Conservation (phyloP, 176 grass and related monocot genomes). For the Neostapfia colusana region DNA sequence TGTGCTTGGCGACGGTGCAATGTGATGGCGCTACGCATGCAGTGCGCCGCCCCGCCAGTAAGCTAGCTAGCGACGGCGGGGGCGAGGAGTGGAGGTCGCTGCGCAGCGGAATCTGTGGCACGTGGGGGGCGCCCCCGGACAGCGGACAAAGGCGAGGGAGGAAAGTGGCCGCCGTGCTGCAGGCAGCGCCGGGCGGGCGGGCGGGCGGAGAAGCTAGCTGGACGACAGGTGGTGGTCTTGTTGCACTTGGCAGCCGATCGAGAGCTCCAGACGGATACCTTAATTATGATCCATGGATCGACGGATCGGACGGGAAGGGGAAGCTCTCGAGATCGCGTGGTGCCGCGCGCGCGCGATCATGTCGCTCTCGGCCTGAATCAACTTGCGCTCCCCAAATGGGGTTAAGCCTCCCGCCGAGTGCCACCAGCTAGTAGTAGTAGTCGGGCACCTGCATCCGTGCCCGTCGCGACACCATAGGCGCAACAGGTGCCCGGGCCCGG, state of each 20-base stretch:
- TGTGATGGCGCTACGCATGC: neutral
- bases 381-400: neutral
- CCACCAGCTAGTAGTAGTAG: neutral
- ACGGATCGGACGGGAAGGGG: neutral
- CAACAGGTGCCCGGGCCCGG: neutral
- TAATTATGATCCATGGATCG: neutral
- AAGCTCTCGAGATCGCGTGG: neutral
- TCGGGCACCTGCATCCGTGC: neutral
- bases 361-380: neutral
- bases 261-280: neutral
- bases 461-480: neutral
- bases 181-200: no score
- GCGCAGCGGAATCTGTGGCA: slow-evolving; percentile 37
- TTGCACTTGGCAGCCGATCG: neutral
- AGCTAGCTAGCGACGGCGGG: neutral
- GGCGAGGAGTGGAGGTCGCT: slow-evolving; percentile 1
- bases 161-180: slow-evolving; percentile 3
- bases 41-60: neutral
- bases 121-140: slow-evolving; percentile 22
- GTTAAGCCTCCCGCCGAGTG: neutral
- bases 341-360: neutral
- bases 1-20: neutral
- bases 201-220: neutral
- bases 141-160: slow-evolving; percentile 34
- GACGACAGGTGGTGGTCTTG: neutral